Conservation (phyloP, 73 alveolate species). For the Tetrahymena borealis region DNA sequence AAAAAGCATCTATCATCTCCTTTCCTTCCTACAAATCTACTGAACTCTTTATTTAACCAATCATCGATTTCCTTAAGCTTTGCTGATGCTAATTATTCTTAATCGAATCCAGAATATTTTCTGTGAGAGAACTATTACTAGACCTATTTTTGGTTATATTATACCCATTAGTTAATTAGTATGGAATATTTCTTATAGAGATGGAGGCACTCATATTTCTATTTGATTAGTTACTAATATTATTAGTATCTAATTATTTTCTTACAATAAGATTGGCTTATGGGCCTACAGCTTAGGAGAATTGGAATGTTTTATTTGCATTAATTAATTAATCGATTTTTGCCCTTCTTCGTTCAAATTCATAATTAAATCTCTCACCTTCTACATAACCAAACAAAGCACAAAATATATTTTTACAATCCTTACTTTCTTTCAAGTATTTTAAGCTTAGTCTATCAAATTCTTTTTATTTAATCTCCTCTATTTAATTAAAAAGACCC, state of each 20-base stretch:
- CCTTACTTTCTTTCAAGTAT: not conserved
- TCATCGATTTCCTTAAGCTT: not conserved
- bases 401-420: not conserved
- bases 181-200: not conserved
- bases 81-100: not conserved
- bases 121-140: not conserved
- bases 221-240: not conserved
- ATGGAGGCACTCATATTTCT: not conserved
- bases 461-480: not conserved
- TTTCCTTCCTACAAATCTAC: not conserved
- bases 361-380: not conserved
- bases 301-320: not conserved
- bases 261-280: not conserved
- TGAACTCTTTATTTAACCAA: not conserved
- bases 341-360: not conserved
- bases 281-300: not conserved
- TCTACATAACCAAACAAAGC: not conserved
- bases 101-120: not conserved
- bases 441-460: not conserved
- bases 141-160: not conserved
- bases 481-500: not conserved
- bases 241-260: not conserved
- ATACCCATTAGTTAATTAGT: not conserved
- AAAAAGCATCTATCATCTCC: not conserved
- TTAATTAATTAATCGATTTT: not conserved